Evolutionary conservation across 768 basidiomycete species (phyloP), one percentile per base, ranked within the genome.

Genomic region (Phylloporus sp.): DNA sequence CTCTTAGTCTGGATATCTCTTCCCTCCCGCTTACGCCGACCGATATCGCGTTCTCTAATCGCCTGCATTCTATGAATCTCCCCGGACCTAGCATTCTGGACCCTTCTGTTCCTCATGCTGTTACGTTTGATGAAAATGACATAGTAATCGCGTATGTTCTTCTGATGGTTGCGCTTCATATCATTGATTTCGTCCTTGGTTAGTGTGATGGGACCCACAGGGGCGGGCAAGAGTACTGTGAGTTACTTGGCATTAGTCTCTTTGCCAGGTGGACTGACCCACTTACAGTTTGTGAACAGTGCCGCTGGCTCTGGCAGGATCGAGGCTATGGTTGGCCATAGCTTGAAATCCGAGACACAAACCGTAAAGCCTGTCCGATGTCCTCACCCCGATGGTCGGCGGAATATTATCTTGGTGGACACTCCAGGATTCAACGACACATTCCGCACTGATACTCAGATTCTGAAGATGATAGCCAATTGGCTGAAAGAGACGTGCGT

Each of bases 401-500:
- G 51, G 24, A 44, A 43, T 27, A 45, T 60, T 27, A 38, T 61
- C 22, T 32, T 61, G 23, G 54, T 59, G 6, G 58, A 60, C 27
- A 60, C 58, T 5, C 59, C 59, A 3, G 59, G 58, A 29, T 60
- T 60, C 23, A 49, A 60, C 12, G 59, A 60, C 20, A 61, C 55
- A 8, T 1, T 23, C 12, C 47, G 50, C 16, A 47, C 52, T 6
- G 59, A 60, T 23, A 2, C 32, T 5, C 40, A 51, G 34, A 38
- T 61, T 35, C 41, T 60, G 16, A 51, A 4, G 27, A 54, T 51
- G 9, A 52, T 58, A 47, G 52, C 55, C 35, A 18, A 43, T 20
- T 60, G 59, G 59, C 27, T 60, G 20, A 61, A 54, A 41, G 20
- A 41, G 5, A 60, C 59, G 59, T 60, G 24, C 50, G 59, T 47